Conservation (phyloP, 441 rosid genomes). For the Bocquillonia castaneifolia region DNA sequence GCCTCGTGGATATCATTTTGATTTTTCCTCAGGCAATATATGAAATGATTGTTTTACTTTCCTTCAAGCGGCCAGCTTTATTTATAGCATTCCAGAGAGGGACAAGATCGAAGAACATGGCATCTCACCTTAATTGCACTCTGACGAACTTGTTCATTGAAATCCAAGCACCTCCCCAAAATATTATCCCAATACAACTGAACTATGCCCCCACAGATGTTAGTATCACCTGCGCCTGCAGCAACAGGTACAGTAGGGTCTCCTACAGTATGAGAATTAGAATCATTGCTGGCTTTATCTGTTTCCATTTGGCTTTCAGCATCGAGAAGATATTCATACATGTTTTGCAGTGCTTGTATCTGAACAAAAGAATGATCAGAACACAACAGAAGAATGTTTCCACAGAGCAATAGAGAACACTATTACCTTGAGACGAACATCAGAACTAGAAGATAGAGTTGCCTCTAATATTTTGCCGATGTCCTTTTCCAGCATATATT, state of each 20-base stretch:
- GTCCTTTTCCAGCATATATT: conserved; percentile 94
- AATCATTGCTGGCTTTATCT: conserved; percentile 46
- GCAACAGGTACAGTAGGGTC: conserved; percentile 85
- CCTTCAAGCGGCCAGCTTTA: not conserved
- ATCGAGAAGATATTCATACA: conserved; percentile 94
- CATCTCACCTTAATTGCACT: conserved; percentile 78
- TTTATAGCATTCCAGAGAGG: not conserved
- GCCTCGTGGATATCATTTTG: not conserved
- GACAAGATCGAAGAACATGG: not conserved
- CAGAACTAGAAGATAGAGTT: conserved; percentile 65
- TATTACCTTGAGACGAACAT: conserved; percentile 84
- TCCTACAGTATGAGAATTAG: conserved; percentile 36
- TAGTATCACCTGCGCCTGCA: conserved; percentile 99
- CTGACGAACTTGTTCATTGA: conserved; percentile 85
- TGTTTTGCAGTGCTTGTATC: conserved; percentile 93
- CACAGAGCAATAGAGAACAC: conserved; percentile 5
- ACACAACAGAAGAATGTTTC: conserved; percentile 5
- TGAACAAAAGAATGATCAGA: conserved; percentile 41
- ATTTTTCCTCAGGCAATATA: not conserved
- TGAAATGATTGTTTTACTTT: not conserved
- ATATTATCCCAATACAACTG: conserved; percentile 96
- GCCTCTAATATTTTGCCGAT: conserved; percentile 79
- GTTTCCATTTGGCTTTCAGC: conserved; percentile 90
- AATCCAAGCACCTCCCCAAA: conserved; percentile 84
- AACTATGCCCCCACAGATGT: conserved; percentile 96